Conservation (phyloP, 352 stramenopile species). For the Pseudoperonospora humuli region DNA sequence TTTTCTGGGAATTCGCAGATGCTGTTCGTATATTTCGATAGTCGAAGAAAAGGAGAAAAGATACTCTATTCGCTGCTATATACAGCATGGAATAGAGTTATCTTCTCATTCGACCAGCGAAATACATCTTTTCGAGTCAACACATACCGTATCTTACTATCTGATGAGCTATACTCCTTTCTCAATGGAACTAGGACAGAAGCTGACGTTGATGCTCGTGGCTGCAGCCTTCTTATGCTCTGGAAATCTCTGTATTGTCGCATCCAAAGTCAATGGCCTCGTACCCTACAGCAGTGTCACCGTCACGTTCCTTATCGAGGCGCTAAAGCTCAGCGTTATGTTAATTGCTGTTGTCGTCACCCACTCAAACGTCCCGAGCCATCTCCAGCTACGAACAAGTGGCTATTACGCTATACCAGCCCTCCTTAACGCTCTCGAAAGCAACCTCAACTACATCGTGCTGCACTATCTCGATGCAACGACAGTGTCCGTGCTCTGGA, state of each 20-base stretch:
- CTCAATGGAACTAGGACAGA: conserved; percentile 26
- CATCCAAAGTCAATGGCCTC: conserved; percentile 59
- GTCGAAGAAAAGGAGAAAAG: too few relatives aligned
- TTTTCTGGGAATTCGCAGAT: too few relatives aligned
- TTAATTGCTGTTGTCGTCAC: conserved; percentile 30
- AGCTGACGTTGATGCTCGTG: conserved; percentile 46
- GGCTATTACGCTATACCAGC: conserved; percentile 70
- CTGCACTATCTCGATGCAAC: conserved; percentile 75
- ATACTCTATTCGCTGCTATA: too few relatives aligned
- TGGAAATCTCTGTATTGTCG: conserved; percentile 79
- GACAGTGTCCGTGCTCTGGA: conserved; percentile 82
- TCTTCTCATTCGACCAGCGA: too few relatives aligned
- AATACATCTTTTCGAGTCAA: too few relatives aligned
- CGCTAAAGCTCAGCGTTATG: conserved; percentile 54
- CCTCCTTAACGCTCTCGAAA: conserved; percentile 73
- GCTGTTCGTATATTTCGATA: too few relatives aligned
- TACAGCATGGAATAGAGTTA: too few relatives aligned
- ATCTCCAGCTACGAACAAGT: conserved; percentile 29
- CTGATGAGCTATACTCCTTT: neutral
- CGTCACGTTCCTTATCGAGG: conserved; percentile 79
- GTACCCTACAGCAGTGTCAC: conserved; percentile 81
- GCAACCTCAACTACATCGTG: conserved; percentile 84
- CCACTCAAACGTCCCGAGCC: conserved; percentile 20
- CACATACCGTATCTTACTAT: too few relatives aligned
- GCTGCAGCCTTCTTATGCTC: conserved; percentile 60